Evolutionary conservation across 139 green algal species (phyloP), one percentile per base, ranked within the genome.

Genomic region (Nannochloris sp.): DNA sequence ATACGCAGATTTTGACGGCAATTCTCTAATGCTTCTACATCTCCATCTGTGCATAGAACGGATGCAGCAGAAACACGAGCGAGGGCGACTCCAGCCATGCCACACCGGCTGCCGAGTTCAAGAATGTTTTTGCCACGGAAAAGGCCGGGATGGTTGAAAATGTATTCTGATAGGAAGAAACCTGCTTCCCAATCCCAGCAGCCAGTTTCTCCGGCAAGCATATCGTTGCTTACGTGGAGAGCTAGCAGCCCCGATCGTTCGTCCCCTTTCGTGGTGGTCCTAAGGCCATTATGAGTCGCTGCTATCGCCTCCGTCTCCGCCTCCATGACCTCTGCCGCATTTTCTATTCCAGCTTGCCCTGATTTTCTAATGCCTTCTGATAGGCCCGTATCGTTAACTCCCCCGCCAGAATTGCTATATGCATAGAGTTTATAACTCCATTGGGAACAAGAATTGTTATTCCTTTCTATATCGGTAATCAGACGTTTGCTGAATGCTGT

Each of bases 141-240:
- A 6, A 83, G 15, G 9, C 69, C 25, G 8, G 60, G 70, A 27
- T 82, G 25, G 37, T 67, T 83, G 14, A 95, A 57, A 54, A 89
- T 36, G 27, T 74, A 78, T 61, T 93, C 80, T 13, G 82, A 71
- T 44, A 93, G 56, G 12, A 79, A 56, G 27, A 91, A 85, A 31
- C 83, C 84, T 3, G 87, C 87, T 58, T 89, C 76, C 87, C 87
- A 95, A 44, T 86, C 82, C 65, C 85, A 76, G 55, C 80, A 89
- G 0, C 88, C 88, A 0, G 88, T 95, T 30, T 72, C 72, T 19
- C 85, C 88, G 23, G 73, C 74, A 31, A 92, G 65, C 56, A 92
- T 48, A 58, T 95, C 84, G 12, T 60, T 31, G 0, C 70, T 77
- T 9, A 73, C 14, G 3, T 61, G 67, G 45, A 90, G 54, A 12